Conservation (phyloP, 345 rosid species). For the Cardamine chenopodiifolia region DNA sequence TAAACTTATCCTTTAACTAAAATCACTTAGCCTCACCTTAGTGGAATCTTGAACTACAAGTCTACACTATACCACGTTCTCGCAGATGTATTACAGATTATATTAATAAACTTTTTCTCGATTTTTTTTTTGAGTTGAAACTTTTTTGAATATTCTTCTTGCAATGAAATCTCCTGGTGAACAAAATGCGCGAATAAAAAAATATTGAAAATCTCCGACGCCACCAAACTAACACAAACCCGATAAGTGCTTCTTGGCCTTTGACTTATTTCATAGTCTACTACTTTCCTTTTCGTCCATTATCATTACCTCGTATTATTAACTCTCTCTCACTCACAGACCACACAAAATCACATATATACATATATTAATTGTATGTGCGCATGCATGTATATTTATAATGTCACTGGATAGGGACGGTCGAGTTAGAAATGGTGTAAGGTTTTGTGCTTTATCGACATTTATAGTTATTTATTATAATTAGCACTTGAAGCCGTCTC, state of each 20-base stretch:
- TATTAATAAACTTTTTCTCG: not conserved
- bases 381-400: constrained; percentile 30
- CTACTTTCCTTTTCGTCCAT: constrained; percentile 34
- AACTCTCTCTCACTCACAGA: not conserved
- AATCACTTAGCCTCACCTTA: constrained; percentile 10
- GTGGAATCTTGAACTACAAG: constrained; percentile 31
- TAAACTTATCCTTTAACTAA: constrained; percentile 21
- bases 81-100: constrained; percentile 1
- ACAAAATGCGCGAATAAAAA: constrained; percentile 13
- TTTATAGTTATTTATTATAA: not conserved
- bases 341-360: not conserved
- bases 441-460: constrained; percentile 29
- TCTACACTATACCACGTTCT: not conserved
- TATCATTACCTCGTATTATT: constrained; percentile 42
- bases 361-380: constrained; percentile 1
- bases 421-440: constrained; percentile 23
- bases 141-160: constrained; percentile 32
- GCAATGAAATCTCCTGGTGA: constrained; percentile 38
- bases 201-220: not conserved
- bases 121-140: not conserved
- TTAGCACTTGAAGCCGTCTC: constrained; percentile 24
- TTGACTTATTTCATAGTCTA: constrained; percentile 39
- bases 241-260: constrained; percentile 29
- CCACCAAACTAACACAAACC: constrained; percentile 34
- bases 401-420: constrained; percentile 32